Percentiles rank a stretch among this genome's conserved stretches.
These are phyloP conservation scores for Gentiana dahurica DNA, from an alignment of 257 asterid species.

Conservation along the genomic window DNA sequence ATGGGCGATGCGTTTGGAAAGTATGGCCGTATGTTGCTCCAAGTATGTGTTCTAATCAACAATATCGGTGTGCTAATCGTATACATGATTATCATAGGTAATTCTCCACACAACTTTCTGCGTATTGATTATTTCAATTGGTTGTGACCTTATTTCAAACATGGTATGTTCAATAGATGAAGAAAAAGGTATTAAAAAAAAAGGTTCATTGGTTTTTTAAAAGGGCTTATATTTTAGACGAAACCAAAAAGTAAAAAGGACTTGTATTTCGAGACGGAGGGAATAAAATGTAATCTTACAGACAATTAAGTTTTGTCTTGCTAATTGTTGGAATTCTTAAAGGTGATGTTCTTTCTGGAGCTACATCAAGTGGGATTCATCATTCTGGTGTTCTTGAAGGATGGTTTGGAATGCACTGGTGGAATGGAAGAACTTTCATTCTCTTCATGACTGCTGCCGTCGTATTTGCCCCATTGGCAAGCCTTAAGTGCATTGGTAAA, in stretches of 20 bases:
- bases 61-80: slow-evolving; percentile 92
- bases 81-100: slow-evolving; percentile 98
- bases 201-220: too few relatives aligned
- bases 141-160: too few relatives aligned
- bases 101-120: background rate
- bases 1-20: slow-evolving; percentile 92
- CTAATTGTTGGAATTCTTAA: slow-evolving; percentile 7
- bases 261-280: too few relatives aligned
- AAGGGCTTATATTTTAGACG: too few relatives aligned
- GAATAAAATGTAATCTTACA: too few relatives aligned
- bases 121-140: background rate
- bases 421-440: slow-evolving; percentile 69
- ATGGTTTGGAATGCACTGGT: slow-evolving; percentile 92
- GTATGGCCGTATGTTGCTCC: slow-evolving; percentile 79
- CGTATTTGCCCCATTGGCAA: slow-evolving; percentile 87
- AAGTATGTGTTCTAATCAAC: slow-evolving; percentile 67
- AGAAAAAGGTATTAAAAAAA: too few relatives aligned
- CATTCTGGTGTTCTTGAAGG: slow-evolving; percentile 95
- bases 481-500: slow-evolving; percentile 91
- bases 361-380: slow-evolving; percentile 69
- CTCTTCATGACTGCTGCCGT: slow-evolving; percentile 70
- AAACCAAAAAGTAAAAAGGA: too few relatives aligned
- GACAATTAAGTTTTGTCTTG: too few relatives aligned
- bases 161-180: too few relatives aligned
- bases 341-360: slow-evolving; percentile 99